A percentile compares a stretch with the other conserved stretches of the same genome.
Evolutionary conservation across 2,329 filamentous ascomycete genomes (phyloP).

Genomic region (Fusarium duplospermum): DNA sequence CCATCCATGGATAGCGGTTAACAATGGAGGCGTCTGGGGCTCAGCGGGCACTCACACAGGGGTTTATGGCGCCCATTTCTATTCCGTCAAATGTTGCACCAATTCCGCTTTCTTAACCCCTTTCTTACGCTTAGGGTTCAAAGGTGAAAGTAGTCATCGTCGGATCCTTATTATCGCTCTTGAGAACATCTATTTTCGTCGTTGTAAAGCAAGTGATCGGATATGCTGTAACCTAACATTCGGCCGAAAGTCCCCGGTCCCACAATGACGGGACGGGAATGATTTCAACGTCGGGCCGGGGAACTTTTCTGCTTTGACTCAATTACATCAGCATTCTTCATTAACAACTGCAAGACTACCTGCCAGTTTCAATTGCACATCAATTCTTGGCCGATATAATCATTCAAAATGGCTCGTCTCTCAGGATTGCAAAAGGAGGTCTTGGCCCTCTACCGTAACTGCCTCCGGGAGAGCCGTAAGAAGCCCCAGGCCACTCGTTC

Average conservation of each 20-base stretch:
- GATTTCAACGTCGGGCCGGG: slow-evolving; percentile 8
- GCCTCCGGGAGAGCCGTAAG: slow-evolving; percentile 81
- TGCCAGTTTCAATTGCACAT: background rate
- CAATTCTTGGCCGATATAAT: background rate
- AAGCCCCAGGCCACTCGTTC: slow-evolving; percentile 75
- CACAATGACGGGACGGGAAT: slow-evolving; percentile 15
- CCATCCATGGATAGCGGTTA: background rate
- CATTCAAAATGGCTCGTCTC: slow-evolving; percentile 53
- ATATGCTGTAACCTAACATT: background rate
- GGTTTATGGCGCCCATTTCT: background rate
- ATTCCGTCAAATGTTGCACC: background rate
- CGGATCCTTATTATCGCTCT: background rate
- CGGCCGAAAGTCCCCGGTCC: slow-evolving; percentile 10
- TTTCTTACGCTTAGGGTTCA: background rate
- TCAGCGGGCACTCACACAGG: background rate
- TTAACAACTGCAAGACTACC: background rate
- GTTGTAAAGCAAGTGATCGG: background rate
- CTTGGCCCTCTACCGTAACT: slow-evolving; percentile 85
- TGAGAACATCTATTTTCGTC: background rate
- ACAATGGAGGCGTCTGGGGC: slow-evolving; percentile 1
- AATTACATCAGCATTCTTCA: slow-evolving; percentile 20
- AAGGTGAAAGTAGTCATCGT: background rate
- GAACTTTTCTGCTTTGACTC: slow-evolving; percentile 4
- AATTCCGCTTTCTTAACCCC: background rate
- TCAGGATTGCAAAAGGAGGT: slow-evolving; percentile 95